phyloP scores from a whole-genome alignment of 148 eudicot species.

The Dysphania ambrosioides region DNA sequence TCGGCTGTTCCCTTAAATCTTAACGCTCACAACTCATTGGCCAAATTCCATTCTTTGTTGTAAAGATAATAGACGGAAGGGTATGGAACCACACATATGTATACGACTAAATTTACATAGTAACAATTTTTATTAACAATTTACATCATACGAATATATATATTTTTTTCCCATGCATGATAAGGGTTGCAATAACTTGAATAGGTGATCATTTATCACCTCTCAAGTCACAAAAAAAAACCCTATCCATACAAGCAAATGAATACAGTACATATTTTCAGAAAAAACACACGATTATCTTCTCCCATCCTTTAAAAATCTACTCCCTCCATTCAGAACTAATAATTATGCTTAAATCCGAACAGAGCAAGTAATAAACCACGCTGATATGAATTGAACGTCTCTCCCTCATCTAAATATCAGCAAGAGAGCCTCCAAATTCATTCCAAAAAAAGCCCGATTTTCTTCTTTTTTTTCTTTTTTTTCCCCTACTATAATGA shows the following conservation, averaged over 20 bases:
- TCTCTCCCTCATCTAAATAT: conserved; percentile 4
- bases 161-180: no score
- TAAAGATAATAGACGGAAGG: not conserved
- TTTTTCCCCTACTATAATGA: not conserved
- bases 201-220: not conserved
- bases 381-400: not conserved
- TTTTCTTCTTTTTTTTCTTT: not conserved
- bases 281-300: not conserved
- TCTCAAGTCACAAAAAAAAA: conserved; percentile 6
- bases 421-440: conserved; percentile 12
- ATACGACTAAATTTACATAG: not conserved
- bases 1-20: no score
- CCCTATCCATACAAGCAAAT: not conserved
- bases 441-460: not conserved
- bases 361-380: not conserved
- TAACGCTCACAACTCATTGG: no score
- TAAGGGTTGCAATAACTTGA: conserved; percentile 14
- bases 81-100: not conserved
- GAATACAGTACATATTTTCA: not conserved
- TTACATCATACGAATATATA: not conserved
- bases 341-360: not conserved
- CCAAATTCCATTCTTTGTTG: not conserved
- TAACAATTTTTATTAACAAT: not conserved
- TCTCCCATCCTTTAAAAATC: not conserved
- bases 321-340: not conserved